These are phyloP conservation scores for Chlorella vulgaris DNA, from an alignment of 139 green algal genomes.

Conservation along the genomic window DNA sequence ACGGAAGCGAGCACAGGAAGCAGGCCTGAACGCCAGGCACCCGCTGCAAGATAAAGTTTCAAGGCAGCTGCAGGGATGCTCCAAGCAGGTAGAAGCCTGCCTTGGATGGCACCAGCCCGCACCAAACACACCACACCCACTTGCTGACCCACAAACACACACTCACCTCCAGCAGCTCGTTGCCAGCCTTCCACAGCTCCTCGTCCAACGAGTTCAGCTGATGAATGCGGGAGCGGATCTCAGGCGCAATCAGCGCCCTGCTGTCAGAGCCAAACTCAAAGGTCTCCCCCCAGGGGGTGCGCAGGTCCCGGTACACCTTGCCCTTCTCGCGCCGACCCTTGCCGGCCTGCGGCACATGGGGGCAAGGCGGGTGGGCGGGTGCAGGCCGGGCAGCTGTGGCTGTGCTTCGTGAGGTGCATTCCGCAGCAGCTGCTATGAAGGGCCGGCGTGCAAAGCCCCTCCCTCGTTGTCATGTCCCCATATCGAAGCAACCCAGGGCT, in stretches of 20 bases:
- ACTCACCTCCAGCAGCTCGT: slow-evolving; percentile 33
- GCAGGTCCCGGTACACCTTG: slow-evolving; percentile 32
- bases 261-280: slow-evolving; percentile 28
- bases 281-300: slow-evolving; percentile 38
- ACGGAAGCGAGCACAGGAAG: too few species aligned
- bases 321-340: slow-evolving; percentile 11
- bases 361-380: background rate
- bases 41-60: too few species aligned
- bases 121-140: background rate
- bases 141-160: background rate
- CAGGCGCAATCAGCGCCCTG: background rate
- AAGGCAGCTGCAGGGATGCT: too few species aligned
- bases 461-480: background rate
- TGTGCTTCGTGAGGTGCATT: too few species aligned
- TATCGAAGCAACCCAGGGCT: background rate
- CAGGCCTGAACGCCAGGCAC: too few species aligned
- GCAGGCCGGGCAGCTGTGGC: too few species aligned
- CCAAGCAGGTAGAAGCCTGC: too few species aligned
- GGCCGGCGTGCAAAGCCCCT: background rate
- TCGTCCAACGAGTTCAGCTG: slow-evolving; percentile 46
- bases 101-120: background rate
- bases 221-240: slow-evolving; percentile 33
- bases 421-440: too few species aligned
- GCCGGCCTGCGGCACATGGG: slow-evolving; percentile 6
- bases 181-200: slow-evolving; percentile 40